Base-by-base conservation (phyloP, 2,329 filamentous ascomycete genomes). In the Stachybotrys elegans region DNA sequence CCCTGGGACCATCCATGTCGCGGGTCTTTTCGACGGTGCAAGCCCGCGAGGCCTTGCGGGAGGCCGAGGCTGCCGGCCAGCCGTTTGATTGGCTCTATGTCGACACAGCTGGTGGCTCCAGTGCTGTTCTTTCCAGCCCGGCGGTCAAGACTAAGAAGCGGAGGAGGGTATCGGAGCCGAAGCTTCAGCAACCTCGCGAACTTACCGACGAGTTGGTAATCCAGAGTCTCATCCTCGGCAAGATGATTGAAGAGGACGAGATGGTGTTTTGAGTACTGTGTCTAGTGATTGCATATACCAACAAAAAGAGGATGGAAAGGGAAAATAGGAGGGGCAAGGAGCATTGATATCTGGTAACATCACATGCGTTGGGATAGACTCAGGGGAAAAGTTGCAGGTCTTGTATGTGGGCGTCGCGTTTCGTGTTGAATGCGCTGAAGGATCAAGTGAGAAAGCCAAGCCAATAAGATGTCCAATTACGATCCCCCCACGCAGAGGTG, bases 151-250 rank as follows among this genome's bases (percentile, higher is more conserved):
- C 60, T 55, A 78, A 68, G 63, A 70, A 63, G 57, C 74, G 61
- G 57, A 67, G 59, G 54, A 60, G 49, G 51, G 59, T 37, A 36
- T 51, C 38, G 8, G 45, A 32, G 46, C 49, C 45, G 14, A 57
- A 67, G 35, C 68, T 73, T 12, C 71, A 75, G 54, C 76, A 66
- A 48, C 71, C 90, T 29, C 78, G 76, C 49, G 76, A 93, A 36
- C 77, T 95, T 42, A 85, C 83, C 44, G 85, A 94, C 61, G 92
- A 97, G 65, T 81, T 92, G 59, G 81, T 97, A 19, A 83, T 95
- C 44, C 92, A 98, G 71, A 96, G 90, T 62, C 70, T 97, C 47
- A 96, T 98, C 50, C 63, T 95, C 41, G 92, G 91, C 1, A 79
- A 82, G 48, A 67, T 96, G 53, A 78, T 90, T 42, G 84, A 88